Evolutionary conservation across 2,329 filamentous ascomycete species (phyloP).

Genomic region (Sclerotinia sclerotiorum): DNA sequence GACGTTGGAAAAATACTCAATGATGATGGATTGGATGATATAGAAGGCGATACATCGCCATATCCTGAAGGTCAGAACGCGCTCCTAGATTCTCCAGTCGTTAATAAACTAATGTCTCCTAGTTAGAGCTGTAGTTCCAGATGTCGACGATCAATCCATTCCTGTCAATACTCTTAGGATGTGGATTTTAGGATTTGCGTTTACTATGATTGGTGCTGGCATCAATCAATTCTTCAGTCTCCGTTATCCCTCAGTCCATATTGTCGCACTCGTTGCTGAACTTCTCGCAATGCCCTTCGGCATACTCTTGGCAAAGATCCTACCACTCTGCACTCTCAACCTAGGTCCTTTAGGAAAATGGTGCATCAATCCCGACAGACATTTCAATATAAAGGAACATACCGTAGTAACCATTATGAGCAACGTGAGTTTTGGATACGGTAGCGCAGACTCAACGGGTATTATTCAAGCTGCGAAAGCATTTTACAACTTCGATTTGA

Average conservation of each 20-base stretch:
- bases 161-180: constrained; percentile 67
- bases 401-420: constrained; percentile 62
- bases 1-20: constrained; percentile 26
- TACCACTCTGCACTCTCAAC: constrained; percentile 28
- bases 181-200: constrained; percentile 56
- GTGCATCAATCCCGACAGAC: constrained; percentile 60
- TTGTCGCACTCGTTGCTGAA: constrained; percentile 32
- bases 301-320: constrained; percentile 45
- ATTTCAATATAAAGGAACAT: constrained; percentile 70
- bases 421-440: constrained; percentile 50
- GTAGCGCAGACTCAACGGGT: constrained; percentile 41
- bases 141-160: constrained; percentile 63
- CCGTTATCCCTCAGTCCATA: constrained; percentile 39
- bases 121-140: constrained; percentile 56
- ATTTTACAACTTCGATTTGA: constrained; percentile 48
- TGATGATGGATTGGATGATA: constrained; percentile 27
- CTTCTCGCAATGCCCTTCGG: constrained; percentile 32
- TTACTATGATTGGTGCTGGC: constrained; percentile 40
- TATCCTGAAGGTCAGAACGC: constrained; percentile 56
- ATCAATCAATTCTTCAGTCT: constrained; percentile 37
- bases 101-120: constrained; percentile 42
- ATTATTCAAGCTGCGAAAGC: constrained; percentile 31
- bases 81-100: too few species aligned
- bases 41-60: constrained; percentile 42
- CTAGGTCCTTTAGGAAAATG: constrained; percentile 43